Percentiles rank a stretch among this genome's conserved stretches.
These are phyloP conservation scores for Euphorbia neoarborescens DNA, from an alignment of 441 rosid species.

Conservation along the genomic window DNA sequence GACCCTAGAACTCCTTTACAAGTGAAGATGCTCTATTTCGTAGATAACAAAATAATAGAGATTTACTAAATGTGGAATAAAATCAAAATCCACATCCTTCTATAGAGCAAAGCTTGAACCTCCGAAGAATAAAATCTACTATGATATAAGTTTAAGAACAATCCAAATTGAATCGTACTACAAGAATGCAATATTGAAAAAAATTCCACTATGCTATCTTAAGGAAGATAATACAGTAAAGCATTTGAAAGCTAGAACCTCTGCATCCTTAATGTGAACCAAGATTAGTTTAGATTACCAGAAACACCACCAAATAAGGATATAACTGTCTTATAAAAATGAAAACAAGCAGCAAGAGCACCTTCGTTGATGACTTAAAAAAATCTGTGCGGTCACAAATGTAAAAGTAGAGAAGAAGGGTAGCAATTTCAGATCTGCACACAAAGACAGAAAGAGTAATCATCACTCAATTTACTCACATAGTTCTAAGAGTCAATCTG, in stretches of 20 bases:
- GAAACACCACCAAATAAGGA: neutral
- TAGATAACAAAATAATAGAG: neutral
- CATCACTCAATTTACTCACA: slow-evolving; percentile 39
- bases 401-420: slow-evolving; percentile 59
- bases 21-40: neutral
- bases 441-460: slow-evolving; percentile 10
- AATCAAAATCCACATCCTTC: neutral
- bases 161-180: neutral
- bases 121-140: neutral
- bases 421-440: slow-evolving; percentile 82
- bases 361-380: slow-evolving; percentile 72
- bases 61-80: neutral
- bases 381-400: slow-evolving; percentile 72
- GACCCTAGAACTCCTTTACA: neutral
- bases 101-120: neutral
- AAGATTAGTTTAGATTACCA: neutral
- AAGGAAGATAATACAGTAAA: neutral
- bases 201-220: neutral
- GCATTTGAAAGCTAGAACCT: neutral
- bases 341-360: slow-evolving; percentile 21
- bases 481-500: slow-evolving; percentile 69
- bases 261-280: neutral
- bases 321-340: slow-evolving; percentile 1
- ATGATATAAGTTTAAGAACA: neutral
- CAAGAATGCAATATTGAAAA: neutral